phyloP scores from a whole-genome alignment of 257 asterid genomes.

The Oldenlandia corymbosa region DNA sequence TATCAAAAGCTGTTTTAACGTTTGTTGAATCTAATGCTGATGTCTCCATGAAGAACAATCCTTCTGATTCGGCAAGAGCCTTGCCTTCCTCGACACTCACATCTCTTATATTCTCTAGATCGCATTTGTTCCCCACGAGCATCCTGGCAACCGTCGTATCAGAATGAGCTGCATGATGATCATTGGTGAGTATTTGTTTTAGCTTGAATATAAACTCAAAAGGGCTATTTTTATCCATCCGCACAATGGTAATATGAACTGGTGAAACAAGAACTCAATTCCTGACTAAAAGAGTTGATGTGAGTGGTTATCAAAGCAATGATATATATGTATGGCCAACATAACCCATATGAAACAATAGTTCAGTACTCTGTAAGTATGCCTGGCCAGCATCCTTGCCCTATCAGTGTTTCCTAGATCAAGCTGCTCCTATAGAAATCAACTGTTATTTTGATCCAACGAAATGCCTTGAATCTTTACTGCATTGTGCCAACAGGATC shows the following conservation, averaged over 20 bases:
- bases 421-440: neutral
- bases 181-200: neutral
- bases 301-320: too few relatives aligned
- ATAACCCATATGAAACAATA: too few relatives aligned
- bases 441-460: neutral
- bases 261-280: too few relatives aligned
- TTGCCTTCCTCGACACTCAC: conserved; percentile 56
- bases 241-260: too few relatives aligned
- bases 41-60: conserved; percentile 63
- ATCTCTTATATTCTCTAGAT: conserved; percentile 46
- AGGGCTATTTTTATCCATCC: too few relatives aligned
- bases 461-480: neutral
- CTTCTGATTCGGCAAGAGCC: conserved; percentile 56
- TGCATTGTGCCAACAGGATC: too few relatives aligned
- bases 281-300: too few relatives aligned
- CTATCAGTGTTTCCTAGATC: too few relatives aligned
- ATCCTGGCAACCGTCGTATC: conserved; percentile 55
- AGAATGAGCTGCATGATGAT: conserved; percentile 47
- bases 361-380: too few relatives aligned
- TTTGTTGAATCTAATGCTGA: conserved; percentile 57
- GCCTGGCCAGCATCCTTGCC: too few relatives aligned
- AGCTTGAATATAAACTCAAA: neutral
- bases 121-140: conserved; percentile 56
- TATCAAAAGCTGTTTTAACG: conserved; percentile 47
- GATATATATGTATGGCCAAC: too few relatives aligned